These are phyloP conservation scores for Pyrenochaeta sp. DNA, from an alignment of 2,329 filamentous ascomycete species.

Conservation along the genomic window DNA sequence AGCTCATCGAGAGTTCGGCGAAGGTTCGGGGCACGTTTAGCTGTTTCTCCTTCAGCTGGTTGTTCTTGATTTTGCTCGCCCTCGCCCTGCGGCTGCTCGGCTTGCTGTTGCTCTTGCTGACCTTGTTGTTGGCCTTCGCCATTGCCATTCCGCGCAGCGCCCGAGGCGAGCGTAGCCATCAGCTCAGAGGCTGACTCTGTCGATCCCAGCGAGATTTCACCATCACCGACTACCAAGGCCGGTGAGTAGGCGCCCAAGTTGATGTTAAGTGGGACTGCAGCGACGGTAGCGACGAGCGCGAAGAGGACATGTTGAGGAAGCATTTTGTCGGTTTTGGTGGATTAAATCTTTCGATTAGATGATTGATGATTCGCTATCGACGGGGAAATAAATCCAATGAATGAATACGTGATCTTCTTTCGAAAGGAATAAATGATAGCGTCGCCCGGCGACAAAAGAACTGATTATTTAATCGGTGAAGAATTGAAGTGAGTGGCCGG, in stretches of 20 bases:
- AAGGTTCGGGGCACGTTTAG: constrained; percentile 35
- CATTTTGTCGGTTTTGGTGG: constrained; percentile 41
- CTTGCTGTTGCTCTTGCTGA: constrained; percentile 23
- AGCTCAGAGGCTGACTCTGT: constrained; percentile 53
- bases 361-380: constrained; percentile 10
- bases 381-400: constrained; percentile 21
- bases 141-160: constrained; percentile 41
- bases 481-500: constrained; percentile 51
- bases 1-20: constrained; percentile 37
- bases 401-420: constrained; percentile 28
- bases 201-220: constrained; percentile 60
- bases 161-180: constrained; percentile 57
- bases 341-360: constrained; percentile 26
- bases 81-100: constrained; percentile 17
- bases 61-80: constrained; percentile 28
- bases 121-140: constrained; percentile 26
- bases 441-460: constrained; percentile 44
- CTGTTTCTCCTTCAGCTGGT: constrained; percentile 37
- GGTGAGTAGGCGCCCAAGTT: constrained; percentile 62
- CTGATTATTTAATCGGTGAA: constrained; percentile 34
- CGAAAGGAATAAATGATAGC: constrained; percentile 27
- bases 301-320: constrained; percentile 50
- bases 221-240: constrained; percentile 63
- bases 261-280: constrained; percentile 60
- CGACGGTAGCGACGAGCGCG: constrained; percentile 46